Evolutionary conservation across 2,329 filamentous ascomycete species (phyloP).

Genomic region (Tolypocladium nubicola): DNA sequence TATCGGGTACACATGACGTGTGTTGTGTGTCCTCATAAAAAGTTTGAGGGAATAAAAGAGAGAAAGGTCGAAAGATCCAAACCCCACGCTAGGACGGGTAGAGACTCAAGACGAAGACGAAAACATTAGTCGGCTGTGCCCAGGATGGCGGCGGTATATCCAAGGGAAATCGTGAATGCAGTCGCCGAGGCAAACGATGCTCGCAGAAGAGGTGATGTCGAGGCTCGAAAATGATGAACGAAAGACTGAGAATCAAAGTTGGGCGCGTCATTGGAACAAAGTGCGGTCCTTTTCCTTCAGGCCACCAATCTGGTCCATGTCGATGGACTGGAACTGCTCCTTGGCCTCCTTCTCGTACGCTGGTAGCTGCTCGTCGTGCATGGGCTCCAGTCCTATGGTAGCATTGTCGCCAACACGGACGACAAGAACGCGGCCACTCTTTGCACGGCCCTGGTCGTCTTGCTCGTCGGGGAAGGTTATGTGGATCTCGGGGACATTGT

Average conservation of each 20-base stretch:
- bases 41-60: not conserved
- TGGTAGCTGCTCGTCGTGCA: slow-evolving; percentile 70
- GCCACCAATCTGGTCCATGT: slow-evolving; percentile 89
- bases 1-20: slow-evolving; percentile 19
- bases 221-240: not conserved
- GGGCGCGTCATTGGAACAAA: slow-evolving; percentile 21
- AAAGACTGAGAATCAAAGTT: not conserved
- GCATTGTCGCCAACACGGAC: slow-evolving; percentile 84
- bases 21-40: slow-evolving; percentile 1
- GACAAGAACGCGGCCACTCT: slow-evolving; percentile 80
- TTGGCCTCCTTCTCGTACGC: slow-evolving; percentile 78
- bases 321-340: slow-evolving; percentile 80
- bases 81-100: not conserved
- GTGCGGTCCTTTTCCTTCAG: slow-evolving; percentile 73
- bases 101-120: not conserved
- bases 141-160: not conserved
- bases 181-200: not conserved
- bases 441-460: slow-evolving; percentile 70
- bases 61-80: slow-evolving; percentile 1
- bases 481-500: slow-evolving; percentile 84
- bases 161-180: not conserved
- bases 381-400: slow-evolving; percentile 76
- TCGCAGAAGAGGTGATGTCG: not conserved
- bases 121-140: not conserved
- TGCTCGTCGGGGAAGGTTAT: slow-evolving; percentile 97